Evolutionary conservation across 441 rosid species (phyloP).

Genomic region (Breynia disticha): DNA sequence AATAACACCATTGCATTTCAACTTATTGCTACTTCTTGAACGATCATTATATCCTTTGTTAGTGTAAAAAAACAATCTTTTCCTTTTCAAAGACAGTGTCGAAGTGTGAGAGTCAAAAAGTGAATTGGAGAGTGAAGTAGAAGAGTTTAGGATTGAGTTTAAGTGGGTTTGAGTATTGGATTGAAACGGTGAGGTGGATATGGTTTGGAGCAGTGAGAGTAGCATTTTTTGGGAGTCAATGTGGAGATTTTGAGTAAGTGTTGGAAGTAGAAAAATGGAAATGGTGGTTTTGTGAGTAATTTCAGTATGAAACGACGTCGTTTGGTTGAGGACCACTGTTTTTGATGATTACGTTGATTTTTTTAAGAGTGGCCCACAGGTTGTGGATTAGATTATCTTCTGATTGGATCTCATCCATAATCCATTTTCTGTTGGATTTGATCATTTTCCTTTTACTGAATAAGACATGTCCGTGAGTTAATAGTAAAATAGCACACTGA

Average conservation of each 20-base stretch:
- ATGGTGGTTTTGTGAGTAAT: too few relatives aligned
- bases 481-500: slow-evolving; percentile 49
- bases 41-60: slow-evolving; percentile 7
- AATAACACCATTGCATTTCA: slow-evolving; percentile 13
- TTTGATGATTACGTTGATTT: too few relatives aligned
- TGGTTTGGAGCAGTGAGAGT: slow-evolving; percentile 29
- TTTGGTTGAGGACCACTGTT: too few relatives aligned
- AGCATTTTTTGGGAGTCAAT: slow-evolving; percentile 37
- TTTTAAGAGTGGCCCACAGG: too few relatives aligned
- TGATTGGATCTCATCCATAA: slow-evolving; percentile 39
- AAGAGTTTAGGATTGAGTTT: slow-evolving; percentile 13
- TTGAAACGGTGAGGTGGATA: slow-evolving; percentile 15
- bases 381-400: slow-evolving; percentile 17
- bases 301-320: too few relatives aligned
- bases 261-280: not conserved
- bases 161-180: slow-evolving; percentile 10
- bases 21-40: slow-evolving; percentile 10
- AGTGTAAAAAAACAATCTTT: slow-evolving; percentile 11
- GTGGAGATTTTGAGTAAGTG: not conserved
- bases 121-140: slow-evolving; percentile 28
- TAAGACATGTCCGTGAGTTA: too few relatives aligned
- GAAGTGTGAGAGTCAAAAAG: slow-evolving; percentile 18
- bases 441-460: slow-evolving; percentile 78
- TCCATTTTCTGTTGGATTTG: slow-evolving; percentile 54
- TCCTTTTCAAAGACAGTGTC: slow-evolving; percentile 16